These are phyloP conservation scores for Yamadazyma sp. DNA, from an alignment of 805 yeast genomes.

Conservation along the genomic window DNA sequence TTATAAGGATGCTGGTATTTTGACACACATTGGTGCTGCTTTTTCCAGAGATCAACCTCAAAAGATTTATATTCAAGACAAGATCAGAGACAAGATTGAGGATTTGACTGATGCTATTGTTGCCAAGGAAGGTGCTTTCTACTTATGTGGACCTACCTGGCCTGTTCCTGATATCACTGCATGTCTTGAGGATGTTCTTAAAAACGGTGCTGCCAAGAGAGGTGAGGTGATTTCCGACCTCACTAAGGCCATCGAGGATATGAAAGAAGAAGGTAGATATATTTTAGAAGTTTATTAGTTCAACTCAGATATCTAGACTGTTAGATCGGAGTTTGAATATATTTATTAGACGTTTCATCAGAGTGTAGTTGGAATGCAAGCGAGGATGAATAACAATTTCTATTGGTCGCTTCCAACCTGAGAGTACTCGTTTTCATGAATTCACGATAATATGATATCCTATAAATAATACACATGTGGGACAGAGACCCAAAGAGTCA, in stretches of 20 bases:
- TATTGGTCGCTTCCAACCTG: no score
- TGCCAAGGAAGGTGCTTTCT: conserved; percentile 80
- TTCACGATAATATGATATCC: no score
- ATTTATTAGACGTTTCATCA: neutral
- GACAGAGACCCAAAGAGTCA: conserved; percentile 2
- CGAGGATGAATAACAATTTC: no score
- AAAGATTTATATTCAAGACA: conserved; percentile 93
- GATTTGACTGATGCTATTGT: conserved; percentile 79
- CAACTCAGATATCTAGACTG: neutral
- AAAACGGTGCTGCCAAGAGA: conserved; percentile 63
- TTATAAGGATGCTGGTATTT: conserved; percentile 83
- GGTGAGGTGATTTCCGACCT: conserved; percentile 67
- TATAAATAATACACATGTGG: no score
- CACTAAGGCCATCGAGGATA: conserved; percentile 80
- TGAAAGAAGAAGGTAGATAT: conserved; percentile 91
- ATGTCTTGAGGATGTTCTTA: conserved; percentile 79
- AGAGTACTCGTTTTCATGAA: no score
- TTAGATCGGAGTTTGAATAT: no score
- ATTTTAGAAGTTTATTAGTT: conserved; percentile 90
- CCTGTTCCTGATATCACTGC: conserved; percentile 96
- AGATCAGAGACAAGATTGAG: conserved; percentile 73
- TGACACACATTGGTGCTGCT: conserved; percentile 96
- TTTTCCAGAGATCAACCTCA: conserved; percentile 96
- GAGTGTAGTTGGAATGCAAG: no score
- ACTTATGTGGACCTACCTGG: conserved; percentile 99